Evolutionary conservation across 2,329 filamentous ascomycete genomes (phyloP).

Genomic region (Rutstroemia sp.): DNA sequence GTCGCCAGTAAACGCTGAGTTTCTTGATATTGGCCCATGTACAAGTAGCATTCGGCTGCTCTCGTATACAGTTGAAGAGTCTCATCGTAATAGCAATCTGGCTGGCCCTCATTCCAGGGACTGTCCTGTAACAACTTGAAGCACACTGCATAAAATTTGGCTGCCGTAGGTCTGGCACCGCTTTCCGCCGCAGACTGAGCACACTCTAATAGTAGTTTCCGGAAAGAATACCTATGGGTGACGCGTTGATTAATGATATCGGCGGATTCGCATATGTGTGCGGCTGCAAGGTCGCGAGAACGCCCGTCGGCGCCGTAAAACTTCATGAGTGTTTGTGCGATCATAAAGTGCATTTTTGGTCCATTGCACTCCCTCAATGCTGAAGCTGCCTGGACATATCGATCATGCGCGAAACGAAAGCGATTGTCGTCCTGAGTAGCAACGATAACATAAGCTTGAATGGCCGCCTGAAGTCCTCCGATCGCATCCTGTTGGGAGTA

Average conservation of each 20-base stretch:
- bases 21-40: conserved; percentile 62
- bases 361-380: conserved; percentile 62
- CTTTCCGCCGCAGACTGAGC: conserved; percentile 74
- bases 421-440: conserved; percentile 77
- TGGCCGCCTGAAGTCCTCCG: conserved; percentile 71
- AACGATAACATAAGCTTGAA: conserved; percentile 74
- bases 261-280: conserved; percentile 73
- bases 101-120: conserved; percentile 62
- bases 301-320: conserved; percentile 55
- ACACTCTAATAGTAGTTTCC: conserved; percentile 66
- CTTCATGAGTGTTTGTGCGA: conserved; percentile 73
- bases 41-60: conserved; percentile 76
- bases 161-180: conserved; percentile 72
- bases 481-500: conserved; percentile 60
- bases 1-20: conserved; percentile 62
- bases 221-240: conserved; percentile 54
- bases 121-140: conserved; percentile 71
- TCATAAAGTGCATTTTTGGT: conserved; percentile 83
- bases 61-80: conserved; percentile 73
- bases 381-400: conserved; percentile 70
- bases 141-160: conserved; percentile 74
- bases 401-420: conserved; percentile 83
- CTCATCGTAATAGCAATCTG: conserved; percentile 79
- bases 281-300: conserved; percentile 64
- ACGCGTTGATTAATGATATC: conserved; percentile 66